Evolutionary conservation across 2,329 filamentous ascomycete species (phyloP).

Genomic region (Neurospora crassa): DNA sequence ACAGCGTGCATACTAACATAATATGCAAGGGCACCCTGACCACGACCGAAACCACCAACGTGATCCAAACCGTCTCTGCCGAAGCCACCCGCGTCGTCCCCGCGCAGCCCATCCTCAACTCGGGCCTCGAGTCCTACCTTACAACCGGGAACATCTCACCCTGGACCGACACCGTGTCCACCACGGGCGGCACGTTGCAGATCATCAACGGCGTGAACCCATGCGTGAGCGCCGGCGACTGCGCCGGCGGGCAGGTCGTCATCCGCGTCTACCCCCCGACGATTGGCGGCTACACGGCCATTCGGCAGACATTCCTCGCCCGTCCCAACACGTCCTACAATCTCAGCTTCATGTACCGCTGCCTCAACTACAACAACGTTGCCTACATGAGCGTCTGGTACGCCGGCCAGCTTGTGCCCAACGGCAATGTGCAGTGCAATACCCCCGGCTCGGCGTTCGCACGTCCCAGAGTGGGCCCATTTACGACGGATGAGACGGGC

Average conservation of each 20-base stretch:
- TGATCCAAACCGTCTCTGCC: constrained; percentile 6
- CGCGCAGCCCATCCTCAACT: constrained; percentile 9
- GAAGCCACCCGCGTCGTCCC: constrained; percentile 4
- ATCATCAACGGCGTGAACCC: constrained; percentile 10
- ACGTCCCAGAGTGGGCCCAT: constrained; percentile 6
- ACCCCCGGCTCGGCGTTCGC: background rate
- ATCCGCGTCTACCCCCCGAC: constrained; percentile 9
- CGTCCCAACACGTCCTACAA: constrained; percentile 11
- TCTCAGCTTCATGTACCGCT: constrained; percentile 13
- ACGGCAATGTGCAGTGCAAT: background rate
- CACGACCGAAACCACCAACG: constrained; percentile 6
- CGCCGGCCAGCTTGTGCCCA: constrained; percentile 1
- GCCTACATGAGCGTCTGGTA: constrained; percentile 9
- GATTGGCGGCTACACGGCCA: constrained; percentile 1
- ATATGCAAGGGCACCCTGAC: constrained; percentile 3
- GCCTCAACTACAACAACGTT: constrained; percentile 12
- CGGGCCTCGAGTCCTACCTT: constrained; percentile 10
- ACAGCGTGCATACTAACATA: background rate
- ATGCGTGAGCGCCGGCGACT: constrained; percentile 4
- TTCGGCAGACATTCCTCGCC: constrained; percentile 8
- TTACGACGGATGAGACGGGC: constrained; percentile 12
- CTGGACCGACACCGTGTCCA: constrained; percentile 5
- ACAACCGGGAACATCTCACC: constrained; percentile 10
- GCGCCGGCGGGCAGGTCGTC: constrained; percentile 10
- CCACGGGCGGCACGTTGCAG: constrained; percentile 7